Base-by-base conservation (phyloP, 129 eudicot species). In the Scalesia atractyloides region DNA sequence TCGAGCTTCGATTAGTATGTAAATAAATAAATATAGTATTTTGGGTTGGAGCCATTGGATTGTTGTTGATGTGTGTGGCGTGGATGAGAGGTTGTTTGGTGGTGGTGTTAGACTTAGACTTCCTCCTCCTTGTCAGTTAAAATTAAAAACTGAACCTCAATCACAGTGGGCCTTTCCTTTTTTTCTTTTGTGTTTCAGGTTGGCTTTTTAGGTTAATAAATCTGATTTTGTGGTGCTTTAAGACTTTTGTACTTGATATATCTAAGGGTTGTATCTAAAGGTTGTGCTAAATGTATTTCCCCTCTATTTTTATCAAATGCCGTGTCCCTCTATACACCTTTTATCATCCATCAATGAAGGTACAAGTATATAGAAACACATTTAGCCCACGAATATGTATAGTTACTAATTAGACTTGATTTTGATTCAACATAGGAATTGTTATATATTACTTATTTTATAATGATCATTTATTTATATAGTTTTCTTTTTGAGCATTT, bases 51-150 rank as follows among this genome's bases (percentile, higher is more conserved):
- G 82, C 82, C 76, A 44, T 66, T 69, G 76, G 84, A 13, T 62
- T 78, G 58, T 64, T 70, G 58, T 64, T 70, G 75, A 15, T 76
- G 82, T 81, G 76, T 74, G 69, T 70, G 50, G 51, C 69, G 48
- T 69, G 94, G 94, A 90, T 68, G 97, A 79, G 97, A 87, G 97
- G 95, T 83, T 76, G 87, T 85, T 80, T 81, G 64, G 34, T 64
- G 64, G 59, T 62, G 76, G 72, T 77, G 70, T 51, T 69, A 62
- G 75, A 73, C 80, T 39, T 69, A 62, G 75, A 73, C 80, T 74
- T 73, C 90, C 96, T 87, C 95, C 91, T 83, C 64, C 64, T 58
- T 13, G 16, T 57, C 54, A 62, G 76, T 73, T 14, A 48, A 53
- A 52, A 70, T 39, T 16, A 43, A 39, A 5, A 72, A 72, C 77